Evolutionary conservation across 2,329 filamentous ascomycete genomes (phyloP), one percentile per base, ranked within the genome.

Genomic region (Ceratocystis lukuohia): DNA sequence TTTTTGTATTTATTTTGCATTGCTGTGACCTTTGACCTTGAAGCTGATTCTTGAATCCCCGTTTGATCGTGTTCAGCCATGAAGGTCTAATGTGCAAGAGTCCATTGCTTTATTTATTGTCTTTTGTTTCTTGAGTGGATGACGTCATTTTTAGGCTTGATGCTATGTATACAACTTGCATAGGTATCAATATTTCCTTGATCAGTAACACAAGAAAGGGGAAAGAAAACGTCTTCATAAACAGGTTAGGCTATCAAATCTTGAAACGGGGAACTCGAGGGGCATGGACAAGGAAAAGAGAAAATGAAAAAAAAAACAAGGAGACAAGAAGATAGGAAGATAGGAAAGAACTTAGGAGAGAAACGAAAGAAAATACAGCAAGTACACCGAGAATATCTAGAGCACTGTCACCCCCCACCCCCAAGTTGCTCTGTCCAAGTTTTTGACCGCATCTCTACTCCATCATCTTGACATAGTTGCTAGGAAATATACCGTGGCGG

Each of bases 401-500:
- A 41, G 37, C 28, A 37, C 3, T n/a, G 15, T 33, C 28, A 20
- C 15, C 30, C 28, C 28, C 12, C 25, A 33, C 4, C 7, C 1
- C n/a, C 56, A 17, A 8, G 25, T 28, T 37, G 5, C 33, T 37
- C 12, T 62, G 5, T 10, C 17, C 22, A 41, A 1, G 15, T 10
- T 28, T 28, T 50, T 6, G 10, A 57, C 48, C 59, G 64, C 67
- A 68, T 71, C 68, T 67, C 69, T 70, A 82, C 71, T 82, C 78
- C 74, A 78, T 82, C 83, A 87, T 84, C 74, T 87, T 85, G 70
- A 88, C 85, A 69, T 88, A 88, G 74, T 87, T 87, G 75, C 89
- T 94, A 0, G 94, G 94, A 77, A 99, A 99, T 70, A 96, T 96
- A 46, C 94, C 94, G 66, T 92, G 89, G 71, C 86, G 83, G 70